Conservation (phyloP, 2,329 filamentous ascomycete species). For the Colletotrichum sublineola region DNA sequence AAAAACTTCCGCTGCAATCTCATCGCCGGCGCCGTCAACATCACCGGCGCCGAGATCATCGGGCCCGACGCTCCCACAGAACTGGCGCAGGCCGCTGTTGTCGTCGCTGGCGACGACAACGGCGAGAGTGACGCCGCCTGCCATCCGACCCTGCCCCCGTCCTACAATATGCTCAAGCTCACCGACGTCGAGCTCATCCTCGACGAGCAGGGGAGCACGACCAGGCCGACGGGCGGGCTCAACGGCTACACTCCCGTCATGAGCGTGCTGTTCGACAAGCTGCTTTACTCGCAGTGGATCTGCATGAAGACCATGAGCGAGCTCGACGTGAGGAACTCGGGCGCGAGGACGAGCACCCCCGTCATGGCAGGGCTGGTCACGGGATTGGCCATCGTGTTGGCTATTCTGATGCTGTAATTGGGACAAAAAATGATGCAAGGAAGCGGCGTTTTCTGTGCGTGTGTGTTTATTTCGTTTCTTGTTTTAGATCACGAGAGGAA, state of each 20-base stretch:
- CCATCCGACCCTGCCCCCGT: conserved; percentile 32
- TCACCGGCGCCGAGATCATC: conserved; percentile 36
- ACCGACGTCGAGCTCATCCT: conserved; percentile 38
- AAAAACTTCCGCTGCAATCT: conserved; percentile 41
- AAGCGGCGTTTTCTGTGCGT: neutral
- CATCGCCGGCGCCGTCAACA: conserved; percentile 39
- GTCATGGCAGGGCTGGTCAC: conserved; percentile 11
- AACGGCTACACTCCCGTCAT: conserved; percentile 41
- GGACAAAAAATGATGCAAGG: too few species aligned
- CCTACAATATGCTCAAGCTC: conserved; percentile 36
- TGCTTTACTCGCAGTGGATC: conserved; percentile 41
- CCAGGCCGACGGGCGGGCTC: conserved; percentile 27
- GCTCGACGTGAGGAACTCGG: conserved; percentile 26
- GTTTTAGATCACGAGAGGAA: conserved; percentile 15
- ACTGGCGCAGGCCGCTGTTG: neutral
- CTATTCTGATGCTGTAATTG: conserved; percentile 27
- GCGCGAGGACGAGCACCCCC: conserved; percentile 4
- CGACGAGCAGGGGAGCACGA: conserved; percentile 22
- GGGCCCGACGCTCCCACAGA: conserved; percentile 30
- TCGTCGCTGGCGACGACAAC: neutral
- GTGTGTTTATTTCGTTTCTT: neutral
- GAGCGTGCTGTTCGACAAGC: conserved; percentile 38
- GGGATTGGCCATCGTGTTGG: conserved; percentile 11
- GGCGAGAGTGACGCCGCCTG: conserved; percentile 15
- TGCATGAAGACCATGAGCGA: conserved; percentile 42